Conservation (phyloP, 1,139 yeast species). For the Zygosaccharomyces sapae region DNA sequence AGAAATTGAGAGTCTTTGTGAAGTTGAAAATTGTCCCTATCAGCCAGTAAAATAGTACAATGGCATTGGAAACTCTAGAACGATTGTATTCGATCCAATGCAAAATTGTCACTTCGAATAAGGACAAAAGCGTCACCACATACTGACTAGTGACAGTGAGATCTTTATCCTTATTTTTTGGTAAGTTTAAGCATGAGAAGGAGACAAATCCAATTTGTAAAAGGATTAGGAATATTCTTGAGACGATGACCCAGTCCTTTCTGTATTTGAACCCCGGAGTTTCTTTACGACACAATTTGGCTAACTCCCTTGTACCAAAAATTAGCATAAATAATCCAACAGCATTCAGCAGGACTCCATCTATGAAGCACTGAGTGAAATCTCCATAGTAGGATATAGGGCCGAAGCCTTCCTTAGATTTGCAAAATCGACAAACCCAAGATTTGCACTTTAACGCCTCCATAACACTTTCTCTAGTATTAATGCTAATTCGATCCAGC, state of each 20-base stretch:
- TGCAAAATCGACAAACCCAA: constrained; percentile 26
- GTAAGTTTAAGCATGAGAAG: constrained; percentile 22
- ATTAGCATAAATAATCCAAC: constrained; percentile 52
- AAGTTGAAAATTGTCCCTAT: constrained; percentile 45
- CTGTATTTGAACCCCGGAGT: constrained; percentile 41
- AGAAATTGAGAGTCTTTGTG: constrained; percentile 46
- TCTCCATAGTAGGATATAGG: constrained; percentile 63
- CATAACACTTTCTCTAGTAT: constrained; percentile 1
- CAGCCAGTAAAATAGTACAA: constrained; percentile 74
- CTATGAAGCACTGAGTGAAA: constrained; percentile 77
- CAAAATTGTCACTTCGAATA: constrained; percentile 50
- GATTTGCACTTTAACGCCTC: constrained; percentile 8
- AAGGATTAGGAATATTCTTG: constrained; percentile 35
- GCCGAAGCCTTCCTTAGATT: constrained; percentile 63
- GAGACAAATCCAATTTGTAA: constrained; percentile 34
- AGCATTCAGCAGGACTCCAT: constrained; percentile 57
- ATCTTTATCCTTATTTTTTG: constrained; percentile 22
- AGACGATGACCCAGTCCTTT: constrained; percentile 39
- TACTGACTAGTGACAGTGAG: constrained; percentile 31
- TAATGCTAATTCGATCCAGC: too few relatives aligned
- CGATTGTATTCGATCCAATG: constrained; percentile 73
- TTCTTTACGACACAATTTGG: constrained; percentile 34
- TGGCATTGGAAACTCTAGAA: constrained; percentile 61
- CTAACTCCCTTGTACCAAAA: constrained; percentile 45
- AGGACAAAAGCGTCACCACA: constrained; percentile 28